Percentiles rank a stretch among this genome's conserved stretches.
Evolutionary conservation across 2,329 filamentous ascomycete species (phyloP).

Genomic region (Hypoxylon sp.): DNA sequence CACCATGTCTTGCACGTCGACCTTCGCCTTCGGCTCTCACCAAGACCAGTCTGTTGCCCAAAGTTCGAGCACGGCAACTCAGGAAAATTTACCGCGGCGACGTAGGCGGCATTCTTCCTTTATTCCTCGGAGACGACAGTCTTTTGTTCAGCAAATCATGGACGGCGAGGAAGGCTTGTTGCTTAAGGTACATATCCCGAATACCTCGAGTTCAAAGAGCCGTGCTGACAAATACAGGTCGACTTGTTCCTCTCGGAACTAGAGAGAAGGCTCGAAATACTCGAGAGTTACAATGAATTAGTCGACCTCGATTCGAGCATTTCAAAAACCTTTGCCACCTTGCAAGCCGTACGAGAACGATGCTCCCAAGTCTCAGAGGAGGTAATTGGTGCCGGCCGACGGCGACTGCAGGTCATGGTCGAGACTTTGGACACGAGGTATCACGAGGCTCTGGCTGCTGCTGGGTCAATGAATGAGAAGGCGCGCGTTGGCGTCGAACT

Average conservation of each 20-base stretch:
- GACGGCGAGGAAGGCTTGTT: constrained; percentile 74
- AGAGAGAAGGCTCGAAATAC: constrained; percentile 86
- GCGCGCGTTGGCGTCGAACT: constrained; percentile 88
- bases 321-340: constrained; percentile 85
- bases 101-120: constrained; percentile 72
- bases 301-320: constrained; percentile 84
- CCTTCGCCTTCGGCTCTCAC: constrained; percentile 52
- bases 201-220: not conserved
- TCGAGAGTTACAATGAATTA: constrained; percentile 89
- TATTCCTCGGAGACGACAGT: constrained; percentile 68
- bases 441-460: constrained; percentile 85
- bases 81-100: constrained; percentile 54
- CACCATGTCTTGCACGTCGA: constrained; percentile 54
- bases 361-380: constrained; percentile 93
- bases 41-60: constrained; percentile 57
- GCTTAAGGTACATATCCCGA: constrained; percentile 63
- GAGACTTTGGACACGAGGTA: constrained; percentile 92
- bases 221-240: constrained; percentile 64
- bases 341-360: constrained; percentile 87
- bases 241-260: constrained; percentile 89
- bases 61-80: constrained; percentile 60
- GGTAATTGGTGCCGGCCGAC: constrained; percentile 87
- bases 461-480: constrained; percentile 92
- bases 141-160: constrained; percentile 72
- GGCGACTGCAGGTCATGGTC: constrained; percentile 88